These are phyloP conservation scores for Hyphopichia homilentoma DNA, from an alignment of 805 yeast genomes.

Conservation along the genomic window DNA sequence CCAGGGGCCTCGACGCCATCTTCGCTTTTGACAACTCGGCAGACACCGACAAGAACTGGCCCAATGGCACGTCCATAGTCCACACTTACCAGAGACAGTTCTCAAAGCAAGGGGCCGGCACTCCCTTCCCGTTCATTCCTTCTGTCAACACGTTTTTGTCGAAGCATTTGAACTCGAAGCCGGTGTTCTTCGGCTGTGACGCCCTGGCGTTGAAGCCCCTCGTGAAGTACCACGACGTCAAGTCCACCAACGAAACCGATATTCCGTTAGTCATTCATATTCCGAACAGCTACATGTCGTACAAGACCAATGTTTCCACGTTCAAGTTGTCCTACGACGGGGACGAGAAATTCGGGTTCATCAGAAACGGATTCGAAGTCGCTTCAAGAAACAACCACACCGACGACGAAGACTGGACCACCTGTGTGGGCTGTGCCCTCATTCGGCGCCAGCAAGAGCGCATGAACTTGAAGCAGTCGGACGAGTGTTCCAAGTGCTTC, in stretches of 20 bases:
- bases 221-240: conserved; percentile 17
- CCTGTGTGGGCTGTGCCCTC: conserved; percentile 81
- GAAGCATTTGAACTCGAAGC: conserved; percentile 58
- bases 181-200: conserved; percentile 83
- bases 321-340: conserved; percentile 59
- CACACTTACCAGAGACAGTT: conserved; percentile 34
- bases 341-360: conserved; percentile 54
- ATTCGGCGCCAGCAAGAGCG: conserved; percentile 75
- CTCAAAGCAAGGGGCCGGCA: conserved; percentile 46
- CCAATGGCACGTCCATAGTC: conserved; percentile 38
- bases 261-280: conserved; percentile 68
- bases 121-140: conserved; percentile 80
- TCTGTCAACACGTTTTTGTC: conserved; percentile 58
- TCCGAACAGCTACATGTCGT: conserved; percentile 69
- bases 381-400: conserved; percentile 64
- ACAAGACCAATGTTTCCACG: conserved; percentile 67
- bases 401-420: conserved; percentile 62
- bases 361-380: conserved; percentile 73
- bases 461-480: conserved; percentile 52
- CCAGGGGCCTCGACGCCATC: conserved; percentile 35
- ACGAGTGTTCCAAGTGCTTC: conserved; percentile 72
- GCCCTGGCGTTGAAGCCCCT: conserved; percentile 57
- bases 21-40: conserved; percentile 42
- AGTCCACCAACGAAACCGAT: conserved; percentile 20
- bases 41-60: conserved; percentile 38